A percentile compares a stretch with the other conserved stretches of the same genome.
phyloP scores from a whole-genome alignment of 2,329 filamentous ascomycete species.

The Venturia pyrina region DNA sequence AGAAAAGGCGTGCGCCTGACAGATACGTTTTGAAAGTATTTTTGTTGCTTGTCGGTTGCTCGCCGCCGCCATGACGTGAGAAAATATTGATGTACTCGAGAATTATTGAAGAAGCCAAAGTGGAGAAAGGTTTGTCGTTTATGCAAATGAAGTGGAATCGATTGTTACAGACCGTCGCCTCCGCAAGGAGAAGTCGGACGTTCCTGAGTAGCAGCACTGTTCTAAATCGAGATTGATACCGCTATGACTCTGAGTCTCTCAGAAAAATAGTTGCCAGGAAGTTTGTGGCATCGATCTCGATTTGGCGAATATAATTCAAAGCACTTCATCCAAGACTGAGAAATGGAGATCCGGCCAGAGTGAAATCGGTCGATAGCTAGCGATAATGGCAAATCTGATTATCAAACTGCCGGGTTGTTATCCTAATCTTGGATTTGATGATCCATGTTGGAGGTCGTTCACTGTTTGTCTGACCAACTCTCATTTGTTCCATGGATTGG shows the following conservation, averaged over 20 bases:
- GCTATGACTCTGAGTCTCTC: neutral
- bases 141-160: neutral
- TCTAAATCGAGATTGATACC: neutral
- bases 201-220: neutral
- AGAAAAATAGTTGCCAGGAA: neutral
- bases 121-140: neutral
- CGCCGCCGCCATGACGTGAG: neutral
- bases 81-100: neutral
- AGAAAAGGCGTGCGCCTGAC: neutral
- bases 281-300: neutral
- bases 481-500: slow-evolving; percentile 6
- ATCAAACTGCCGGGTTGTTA: neutral
- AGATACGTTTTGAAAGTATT: neutral
- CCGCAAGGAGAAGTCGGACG: neutral
- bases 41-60: neutral
- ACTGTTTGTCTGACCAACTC: neutral
- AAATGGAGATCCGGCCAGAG: neutral
- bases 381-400: neutral
- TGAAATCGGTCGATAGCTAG: neutral
- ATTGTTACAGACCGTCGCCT: neutral
- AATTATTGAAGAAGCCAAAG: neutral
- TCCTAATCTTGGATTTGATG: neutral
- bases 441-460: neutral
- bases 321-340: neutral
- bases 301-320: neutral